phyloP scores from a whole-genome alignment of 441 rosid genomes.

The Aquilaria agallochum region DNA sequence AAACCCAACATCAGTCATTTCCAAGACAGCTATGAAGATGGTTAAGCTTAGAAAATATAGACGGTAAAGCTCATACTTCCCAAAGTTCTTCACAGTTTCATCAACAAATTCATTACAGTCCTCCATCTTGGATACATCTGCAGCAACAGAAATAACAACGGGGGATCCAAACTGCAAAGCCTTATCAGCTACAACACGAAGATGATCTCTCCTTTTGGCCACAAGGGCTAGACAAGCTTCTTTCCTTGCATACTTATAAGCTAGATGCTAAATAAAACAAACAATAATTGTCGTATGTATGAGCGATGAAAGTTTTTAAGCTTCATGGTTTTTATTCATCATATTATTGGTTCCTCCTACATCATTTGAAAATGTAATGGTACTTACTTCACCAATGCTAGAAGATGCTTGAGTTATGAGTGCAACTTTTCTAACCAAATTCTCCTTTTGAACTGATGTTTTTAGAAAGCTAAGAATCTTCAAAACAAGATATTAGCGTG shows the following conservation, averaged over 20 bases:
- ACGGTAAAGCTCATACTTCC: slow-evolving; percentile 14
- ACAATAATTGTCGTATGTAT: background rate
- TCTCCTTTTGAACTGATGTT: slow-evolving; percentile 15
- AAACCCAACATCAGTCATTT: background rate
- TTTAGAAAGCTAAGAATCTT: slow-evolving; percentile 7
- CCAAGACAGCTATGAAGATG: too few species aligned
- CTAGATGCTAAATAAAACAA: slow-evolving; percentile 15
- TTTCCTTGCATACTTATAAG: slow-evolving; percentile 31
- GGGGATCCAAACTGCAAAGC: slow-evolving; percentile 30
- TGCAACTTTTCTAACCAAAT: slow-evolving; percentile 30
- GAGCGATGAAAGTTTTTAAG: too few species aligned
- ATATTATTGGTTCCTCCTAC: too few species aligned
- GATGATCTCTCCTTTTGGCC: slow-evolving; percentile 22
- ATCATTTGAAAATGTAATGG: too few species aligned
- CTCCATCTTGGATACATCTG: slow-evolving; percentile 31
- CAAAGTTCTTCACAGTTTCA: slow-evolving; percentile 28
- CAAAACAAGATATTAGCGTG: background rate
- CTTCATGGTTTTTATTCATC: too few species aligned
- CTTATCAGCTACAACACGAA: slow-evolving; percentile 24
- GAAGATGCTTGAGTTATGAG: slow-evolving; percentile 44
- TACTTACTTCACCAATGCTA: slow-evolving; percentile 39
- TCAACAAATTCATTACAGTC: slow-evolving; percentile 29
- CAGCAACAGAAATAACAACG: slow-evolving; percentile 26
- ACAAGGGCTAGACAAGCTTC: slow-evolving; percentile 28
- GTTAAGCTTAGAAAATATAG: background rate